Percentiles rank a stretch among this genome's conserved stretches.
Evolutionary conservation across 2,329 filamentous ascomycete genomes (phyloP).

Genomic region (Ophiostoma sp.): DNA sequence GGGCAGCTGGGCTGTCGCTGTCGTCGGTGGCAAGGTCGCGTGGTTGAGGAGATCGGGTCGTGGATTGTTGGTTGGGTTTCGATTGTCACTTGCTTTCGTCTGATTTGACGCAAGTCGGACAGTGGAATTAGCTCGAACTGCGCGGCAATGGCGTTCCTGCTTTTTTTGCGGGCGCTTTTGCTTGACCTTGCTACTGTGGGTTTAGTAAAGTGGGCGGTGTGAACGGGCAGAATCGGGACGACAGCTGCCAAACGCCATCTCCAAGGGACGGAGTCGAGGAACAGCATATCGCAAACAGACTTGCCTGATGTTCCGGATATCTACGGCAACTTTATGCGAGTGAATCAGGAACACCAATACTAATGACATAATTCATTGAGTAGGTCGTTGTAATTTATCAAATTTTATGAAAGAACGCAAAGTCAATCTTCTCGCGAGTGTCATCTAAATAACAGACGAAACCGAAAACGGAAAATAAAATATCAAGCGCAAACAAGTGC

Average conservation of each 20-base stretch:
- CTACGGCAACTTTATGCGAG: neutral
- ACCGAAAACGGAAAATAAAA: too few relatives aligned
- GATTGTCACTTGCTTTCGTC: neutral
- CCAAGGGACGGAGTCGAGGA: neutral
- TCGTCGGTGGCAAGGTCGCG: constrained; percentile 19
- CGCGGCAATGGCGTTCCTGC: neutral
- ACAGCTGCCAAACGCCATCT: neutral
- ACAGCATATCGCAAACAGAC: neutral
- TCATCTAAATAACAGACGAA: too few relatives aligned
- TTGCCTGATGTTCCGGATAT: neutral
- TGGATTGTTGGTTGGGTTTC: neutral
- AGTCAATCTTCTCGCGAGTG: too few relatives aligned
- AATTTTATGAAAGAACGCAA: neutral
- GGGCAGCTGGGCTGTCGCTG: neutral
- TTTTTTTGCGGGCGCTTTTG: neutral
- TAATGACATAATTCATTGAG: neutral
- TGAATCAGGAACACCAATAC: neutral
- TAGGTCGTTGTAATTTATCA: neutral
- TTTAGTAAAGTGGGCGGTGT: constrained; percentile 10
- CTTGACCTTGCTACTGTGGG: neutral
- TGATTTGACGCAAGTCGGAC: neutral
- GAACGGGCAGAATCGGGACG: neutral
- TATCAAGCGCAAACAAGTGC: too few relatives aligned
- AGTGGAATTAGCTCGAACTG: neutral
- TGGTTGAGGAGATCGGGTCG: neutral